Evolutionary conservation across 768 basidiomycete species (phyloP).

Genomic region (Grammothele lineata): DNA sequence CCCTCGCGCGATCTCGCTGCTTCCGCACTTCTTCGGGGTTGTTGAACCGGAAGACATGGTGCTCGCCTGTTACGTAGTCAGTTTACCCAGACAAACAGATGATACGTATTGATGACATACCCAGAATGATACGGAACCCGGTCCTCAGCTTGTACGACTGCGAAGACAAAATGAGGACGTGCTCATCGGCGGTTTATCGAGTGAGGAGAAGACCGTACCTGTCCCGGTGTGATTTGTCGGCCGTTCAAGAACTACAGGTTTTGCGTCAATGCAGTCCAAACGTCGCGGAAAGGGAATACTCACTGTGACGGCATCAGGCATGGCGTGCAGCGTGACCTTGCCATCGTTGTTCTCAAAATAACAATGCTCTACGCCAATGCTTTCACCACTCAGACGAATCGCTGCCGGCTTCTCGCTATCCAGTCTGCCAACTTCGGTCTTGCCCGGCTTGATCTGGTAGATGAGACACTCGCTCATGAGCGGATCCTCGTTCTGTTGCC

Average conservation of each 20-base stretch:
- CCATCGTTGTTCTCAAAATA: slow-evolving; percentile 84
- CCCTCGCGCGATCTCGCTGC: slow-evolving; percentile 76
- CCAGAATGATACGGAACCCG: slow-evolving; percentile 95
- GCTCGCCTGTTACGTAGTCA: slow-evolving; percentile 56
- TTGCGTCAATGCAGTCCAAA: too few species aligned
- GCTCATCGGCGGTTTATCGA: background rate
- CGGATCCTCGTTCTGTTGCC: slow-evolving; percentile 51
- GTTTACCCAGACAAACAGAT: background rate
- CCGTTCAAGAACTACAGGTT: slow-evolving; percentile 83
- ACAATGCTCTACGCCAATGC: slow-evolving; percentile 91
- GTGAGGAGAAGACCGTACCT: slow-evolving; percentile 47
- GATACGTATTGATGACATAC: slow-evolving; percentile 25
- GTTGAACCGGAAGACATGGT: slow-evolving; percentile 97
- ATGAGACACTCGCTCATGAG: slow-evolving; percentile 95
- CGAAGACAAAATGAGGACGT: background rate
- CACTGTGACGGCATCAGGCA: slow-evolving; percentile 81
- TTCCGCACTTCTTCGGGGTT: slow-evolving; percentile 94
- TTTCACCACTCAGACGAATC: slow-evolving; percentile 89
- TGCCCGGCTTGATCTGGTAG: slow-evolving; percentile 87
- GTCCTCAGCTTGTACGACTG: slow-evolving; percentile 83
- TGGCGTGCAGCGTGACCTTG: slow-evolving; percentile 75
- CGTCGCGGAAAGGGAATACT: too few species aligned
- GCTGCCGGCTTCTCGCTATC: slow-evolving; percentile 79
- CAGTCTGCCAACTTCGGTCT: slow-evolving; percentile 84
- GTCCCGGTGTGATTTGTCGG: slow-evolving; percentile 72